Conservation (phyloP, 1,284 basidiomycete genomes). For the Ustilago loliicola region DNA sequence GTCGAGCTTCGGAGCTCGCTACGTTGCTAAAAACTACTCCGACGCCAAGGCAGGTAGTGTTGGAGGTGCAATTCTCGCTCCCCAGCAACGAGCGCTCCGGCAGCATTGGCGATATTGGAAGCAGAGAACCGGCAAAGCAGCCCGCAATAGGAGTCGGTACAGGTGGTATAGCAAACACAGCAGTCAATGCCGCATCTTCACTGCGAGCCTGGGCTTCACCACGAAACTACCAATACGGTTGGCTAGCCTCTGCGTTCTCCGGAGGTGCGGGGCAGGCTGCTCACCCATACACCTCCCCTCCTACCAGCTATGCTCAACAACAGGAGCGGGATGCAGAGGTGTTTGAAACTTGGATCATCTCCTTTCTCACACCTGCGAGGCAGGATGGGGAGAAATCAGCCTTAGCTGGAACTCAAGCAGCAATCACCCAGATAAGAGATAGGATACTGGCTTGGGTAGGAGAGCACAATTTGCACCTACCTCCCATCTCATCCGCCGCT, state of each 20-base stretch:
- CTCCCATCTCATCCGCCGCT: constrained; percentile 18
- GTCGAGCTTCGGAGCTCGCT: constrained; percentile 8
- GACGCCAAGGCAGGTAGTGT: neutral
- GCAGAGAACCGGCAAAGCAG: too few relatives aligned
- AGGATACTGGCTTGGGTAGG: constrained; percentile 21
- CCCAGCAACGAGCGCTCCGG: constrained; percentile 13
- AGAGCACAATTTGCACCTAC: constrained; percentile 37
- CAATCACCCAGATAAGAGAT: constrained; percentile 11
- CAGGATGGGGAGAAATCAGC: neutral
- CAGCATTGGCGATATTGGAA: too few relatives aligned
- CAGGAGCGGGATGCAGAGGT: neutral
- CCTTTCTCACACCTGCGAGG: neutral
- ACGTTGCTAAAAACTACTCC: neutral
- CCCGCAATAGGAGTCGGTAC: neutral
- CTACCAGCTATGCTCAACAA: neutral
- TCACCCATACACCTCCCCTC: neutral
- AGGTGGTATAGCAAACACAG: neutral
- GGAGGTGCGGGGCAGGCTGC: constrained; percentile 31
- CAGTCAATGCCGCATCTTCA: constrained; percentile 23
- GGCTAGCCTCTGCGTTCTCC: constrained; percentile 47
- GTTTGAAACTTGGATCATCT: constrained; percentile 34
- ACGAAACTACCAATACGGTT: constrained; percentile 32
- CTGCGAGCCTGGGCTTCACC: constrained; percentile 37
- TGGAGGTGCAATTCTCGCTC: constrained; percentile 14
- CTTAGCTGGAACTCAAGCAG: neutral